phyloP scores from a whole-genome alignment of 2,329 filamentous ascomycete genomes.

The Colletotrichum australisinense region DNA sequence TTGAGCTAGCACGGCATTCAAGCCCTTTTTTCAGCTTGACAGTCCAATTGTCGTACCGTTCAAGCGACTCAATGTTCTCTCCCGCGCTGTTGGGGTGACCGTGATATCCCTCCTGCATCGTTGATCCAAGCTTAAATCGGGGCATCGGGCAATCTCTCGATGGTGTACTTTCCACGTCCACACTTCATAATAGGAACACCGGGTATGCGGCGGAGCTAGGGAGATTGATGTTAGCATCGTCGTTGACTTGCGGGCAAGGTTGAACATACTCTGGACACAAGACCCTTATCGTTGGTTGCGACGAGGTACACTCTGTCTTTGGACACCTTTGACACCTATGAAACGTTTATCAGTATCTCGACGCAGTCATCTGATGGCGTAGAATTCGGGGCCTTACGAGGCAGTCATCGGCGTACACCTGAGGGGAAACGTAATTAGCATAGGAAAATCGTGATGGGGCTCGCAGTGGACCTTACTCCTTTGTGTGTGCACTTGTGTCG shows the following conservation, averaged over 20 bases:
- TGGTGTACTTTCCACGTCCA: constrained; percentile 90
- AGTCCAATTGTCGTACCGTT: not conserved
- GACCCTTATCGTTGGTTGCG: constrained; percentile 72
- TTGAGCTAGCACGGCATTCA: not conserved
- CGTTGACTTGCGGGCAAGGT: not conserved
- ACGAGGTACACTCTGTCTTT: constrained; percentile 76
- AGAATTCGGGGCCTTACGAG: not conserved
- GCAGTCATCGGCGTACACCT: constrained; percentile 69
- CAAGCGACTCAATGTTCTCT: not conserved
- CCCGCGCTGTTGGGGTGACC: not conserved
- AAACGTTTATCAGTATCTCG: constrained; percentile 84
- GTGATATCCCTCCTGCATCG: not conserved
- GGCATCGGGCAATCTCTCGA: constrained; percentile 89
- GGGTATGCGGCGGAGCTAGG: constrained; percentile 73
- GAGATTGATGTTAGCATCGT: not conserved
- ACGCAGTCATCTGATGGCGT: constrained; percentile 42
- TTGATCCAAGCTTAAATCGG: constrained; percentile 63
- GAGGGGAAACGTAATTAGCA: not conserved
- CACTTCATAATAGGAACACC: constrained; percentile 74
- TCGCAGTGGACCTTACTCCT: constrained; percentile 58
- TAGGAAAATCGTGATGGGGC: not conserved
- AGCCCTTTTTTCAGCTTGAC: not conserved
- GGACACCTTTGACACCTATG: constrained; percentile 72
- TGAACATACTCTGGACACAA: not conserved
- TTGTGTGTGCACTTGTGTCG: constrained; percentile 90